Evolutionary conservation across 176 grass and related monocot genomes (phyloP), one percentile per base, ranked within the genome.

Genomic region (maize (Zea mays)): DNA sequence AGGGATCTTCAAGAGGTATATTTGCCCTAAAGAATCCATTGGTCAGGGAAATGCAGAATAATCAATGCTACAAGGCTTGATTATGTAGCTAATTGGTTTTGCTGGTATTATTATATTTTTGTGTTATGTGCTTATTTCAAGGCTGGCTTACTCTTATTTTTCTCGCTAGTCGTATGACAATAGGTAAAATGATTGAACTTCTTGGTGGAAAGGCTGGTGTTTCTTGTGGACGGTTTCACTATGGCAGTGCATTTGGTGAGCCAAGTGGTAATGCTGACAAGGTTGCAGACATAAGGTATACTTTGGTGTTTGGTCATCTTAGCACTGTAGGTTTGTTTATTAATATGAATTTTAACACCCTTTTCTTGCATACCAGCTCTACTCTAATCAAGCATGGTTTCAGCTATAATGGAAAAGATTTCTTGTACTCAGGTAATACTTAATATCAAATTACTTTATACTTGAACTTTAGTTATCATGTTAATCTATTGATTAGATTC

Each of bases 171-270:
- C 91, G 95, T 65, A 98, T 98, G 95, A 98, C 95, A 19, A 92
- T 98, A 57, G 95, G 95, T 57, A 98, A 98, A 90, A 98, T 98
- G 95, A 98, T 98, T 75, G 95, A 98, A 67, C 89, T 98, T 76
- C 62, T 98, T 79, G 95, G 95, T 74, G 91, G 95, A 71, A 98
- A 98, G 77, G 95, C 95, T 80, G 95, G 95, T 15, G 78, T 98
- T n/a, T 98, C 91, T 87, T 90, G 79, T 7, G 95, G 91, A 36
- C 84, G 85, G 77, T 98, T 90, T 46, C 89, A 98, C 76, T 98
- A 98, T 83, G 95, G 95, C 50, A 94, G 91, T 86, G 87, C 83
- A 79, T 98, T 98, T 92, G 95, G 95, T 54, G 95, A 98, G 76
- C 89, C 89, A 73, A 83, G 87, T 83, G 91, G 91, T 69, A 82